phyloP scores from a whole-genome alignment of 805 yeast species.

The Lachancea cidri region DNA sequence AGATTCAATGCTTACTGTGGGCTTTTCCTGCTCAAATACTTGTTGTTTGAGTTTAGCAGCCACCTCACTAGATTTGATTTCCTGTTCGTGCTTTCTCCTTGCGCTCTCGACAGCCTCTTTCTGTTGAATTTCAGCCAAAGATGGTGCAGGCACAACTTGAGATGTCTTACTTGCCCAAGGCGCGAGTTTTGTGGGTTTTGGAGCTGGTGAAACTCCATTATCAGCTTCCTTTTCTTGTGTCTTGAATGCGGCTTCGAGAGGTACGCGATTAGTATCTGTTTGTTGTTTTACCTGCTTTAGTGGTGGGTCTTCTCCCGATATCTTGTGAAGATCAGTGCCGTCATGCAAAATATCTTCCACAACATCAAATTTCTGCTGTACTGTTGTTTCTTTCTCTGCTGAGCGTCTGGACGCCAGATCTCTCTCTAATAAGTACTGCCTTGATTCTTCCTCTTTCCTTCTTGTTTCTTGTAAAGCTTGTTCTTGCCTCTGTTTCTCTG shows the following conservation, averaged over 20 bases:
- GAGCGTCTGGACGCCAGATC: not conserved
- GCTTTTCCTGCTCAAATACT: conserved; percentile 18
- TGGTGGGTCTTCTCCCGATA: no score
- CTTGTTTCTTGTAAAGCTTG: not conserved
- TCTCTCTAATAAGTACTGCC: not conserved
- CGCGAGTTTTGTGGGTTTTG: conserved; percentile 15
- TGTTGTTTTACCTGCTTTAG: not conserved
- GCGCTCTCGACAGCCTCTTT: conserved; percentile 17
- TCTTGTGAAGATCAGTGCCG: no score
- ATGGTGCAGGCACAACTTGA: conserved; percentile 15
- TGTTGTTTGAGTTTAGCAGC: conserved; percentile 21
- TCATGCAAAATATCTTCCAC: no score
- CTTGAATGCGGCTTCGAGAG: not conserved
- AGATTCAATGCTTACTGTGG: conserved; percentile 13
- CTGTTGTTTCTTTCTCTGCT: not conserved
- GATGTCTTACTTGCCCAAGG: conserved; percentile 28
- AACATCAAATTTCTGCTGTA: not conserved
- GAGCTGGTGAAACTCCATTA: conserved; percentile 2
- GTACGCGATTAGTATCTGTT: no score
- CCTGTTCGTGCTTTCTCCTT: conserved; percentile 14
- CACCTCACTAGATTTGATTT: conserved; percentile 14
- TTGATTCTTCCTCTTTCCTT: not conserved
- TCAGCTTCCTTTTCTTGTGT: not conserved
- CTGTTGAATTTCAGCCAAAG: conserved; percentile 21
- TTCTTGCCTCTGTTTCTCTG: not conserved